Evolutionary conservation across 345 rosid genomes (phyloP), one percentile per base, ranked within the genome.

Genomic region (Trapa bicornis): DNA sequence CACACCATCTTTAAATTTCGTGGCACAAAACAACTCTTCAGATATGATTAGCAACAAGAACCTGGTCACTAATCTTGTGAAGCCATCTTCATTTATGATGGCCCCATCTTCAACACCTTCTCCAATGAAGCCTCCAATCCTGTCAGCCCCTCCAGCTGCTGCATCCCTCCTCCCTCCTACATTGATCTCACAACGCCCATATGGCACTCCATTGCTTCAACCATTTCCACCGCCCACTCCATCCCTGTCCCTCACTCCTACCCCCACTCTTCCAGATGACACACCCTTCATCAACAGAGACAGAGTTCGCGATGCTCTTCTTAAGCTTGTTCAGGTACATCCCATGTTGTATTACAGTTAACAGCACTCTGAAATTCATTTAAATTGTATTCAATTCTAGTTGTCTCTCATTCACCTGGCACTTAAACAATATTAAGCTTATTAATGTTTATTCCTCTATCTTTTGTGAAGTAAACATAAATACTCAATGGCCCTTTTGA

Each of bases 171-270:
- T 78, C 64, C 79, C 83, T 68, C 80, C 85, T 70, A 78, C 85
- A 67, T 32, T 83, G 66, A 83, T 70, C 76, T 69, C 78, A 75
- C 88, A 79, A 71, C 87, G 84, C 32, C 85, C 86, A 5, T 79
- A 83, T 68, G 88, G 90, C 64, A 70, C 84, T 43, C 89, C 88
- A 65, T 39, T 87, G 81, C 90, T 83, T 77, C 86, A 87, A 75
- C 90, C 89, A 41, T 85, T 87, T 68, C 88, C 89, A 56, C 90
- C 94, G 39, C 86, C 90, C 37, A 71, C 71, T 58, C 88, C 88
- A 72, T 84, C 93, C 22, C 79, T 80, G 33, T 82, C 89, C 67
- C 85, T 87, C 38, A 78, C 88, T 52, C 88, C 88, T 41, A 70
- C 57, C 62, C 67, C 77, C 16, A 36, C 77, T 58, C 54, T 71